A percentile compares a stretch with the other conserved stretches of the same genome.
These are phyloP conservation scores for Prunus mongolica DNA, from an alignment of 306 rosid species.

Conservation along the genomic window DNA sequence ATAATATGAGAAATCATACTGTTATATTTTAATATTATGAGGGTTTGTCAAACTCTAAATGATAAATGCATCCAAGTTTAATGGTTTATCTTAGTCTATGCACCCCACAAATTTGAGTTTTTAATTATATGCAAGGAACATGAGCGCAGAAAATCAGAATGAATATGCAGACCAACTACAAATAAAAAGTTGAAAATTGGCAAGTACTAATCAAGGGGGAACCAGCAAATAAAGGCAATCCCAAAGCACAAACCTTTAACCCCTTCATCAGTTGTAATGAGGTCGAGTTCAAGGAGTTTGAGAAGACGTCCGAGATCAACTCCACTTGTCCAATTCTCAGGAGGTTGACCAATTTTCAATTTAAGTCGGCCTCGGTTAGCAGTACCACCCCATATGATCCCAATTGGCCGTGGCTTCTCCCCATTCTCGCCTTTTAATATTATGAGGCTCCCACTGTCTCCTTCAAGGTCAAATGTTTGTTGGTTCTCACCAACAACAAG, in stretches of 20 bases:
- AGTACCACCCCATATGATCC: constrained; percentile 99
- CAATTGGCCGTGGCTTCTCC: constrained; percentile 83
- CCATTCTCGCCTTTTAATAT: constrained; percentile 76
- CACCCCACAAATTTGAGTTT: no score
- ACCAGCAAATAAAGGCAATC: not conserved
- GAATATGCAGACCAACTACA: not conserved
- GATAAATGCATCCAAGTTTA: no score
- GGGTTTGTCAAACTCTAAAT: no score
- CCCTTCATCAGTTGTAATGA: constrained; percentile 87
- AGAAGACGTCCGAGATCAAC: constrained; percentile 98
- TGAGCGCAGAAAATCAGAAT: not conserved
- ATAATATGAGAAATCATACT: no score
- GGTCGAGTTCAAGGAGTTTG: constrained; percentile 89
- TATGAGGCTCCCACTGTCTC: constrained; percentile 97
- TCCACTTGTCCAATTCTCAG: constrained; percentile 99
- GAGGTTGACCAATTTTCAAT: constrained; percentile 91
- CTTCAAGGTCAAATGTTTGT: constrained; percentile 97
- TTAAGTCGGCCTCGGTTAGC: constrained; percentile 97
- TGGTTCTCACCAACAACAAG: constrained; percentile 99
- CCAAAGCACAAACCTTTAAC: constrained; percentile 63
- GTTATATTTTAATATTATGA: no score
- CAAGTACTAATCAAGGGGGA: not conserved
- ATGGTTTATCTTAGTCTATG: no score
- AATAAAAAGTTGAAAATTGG: not conserved
- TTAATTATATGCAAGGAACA: not conserved